Conservation (phyloP, 768 basidiomycete genomes). For the Lentinula boryana region DNA sequence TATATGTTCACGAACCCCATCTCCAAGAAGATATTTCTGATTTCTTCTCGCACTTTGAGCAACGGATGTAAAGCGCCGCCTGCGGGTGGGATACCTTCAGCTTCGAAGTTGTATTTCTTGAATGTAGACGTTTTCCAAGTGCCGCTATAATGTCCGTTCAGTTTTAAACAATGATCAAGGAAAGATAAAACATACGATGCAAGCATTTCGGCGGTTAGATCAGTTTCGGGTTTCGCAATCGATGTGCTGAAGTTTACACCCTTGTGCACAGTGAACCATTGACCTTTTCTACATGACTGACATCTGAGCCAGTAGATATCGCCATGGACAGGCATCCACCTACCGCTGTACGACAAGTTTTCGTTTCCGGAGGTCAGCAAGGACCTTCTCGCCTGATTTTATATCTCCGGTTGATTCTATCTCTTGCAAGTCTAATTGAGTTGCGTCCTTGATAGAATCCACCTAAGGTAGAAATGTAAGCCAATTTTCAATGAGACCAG, state of each 20-base stretch:
- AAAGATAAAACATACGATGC: conserved; percentile 56
- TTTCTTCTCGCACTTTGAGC: conserved; percentile 96
- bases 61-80: conserved; percentile 95
- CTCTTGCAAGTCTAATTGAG: conserved; percentile 68
- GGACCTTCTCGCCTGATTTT: conserved; percentile 68
- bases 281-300: conserved; percentile 65
- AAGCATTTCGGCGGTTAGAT: conserved; percentile 94
- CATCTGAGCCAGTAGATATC: background rate
- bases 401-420: conserved; percentile 70
- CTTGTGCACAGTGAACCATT: conserved; percentile 89
- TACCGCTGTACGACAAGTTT: conserved; percentile 86
- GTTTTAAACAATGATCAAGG: background rate
- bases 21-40: conserved; percentile 95
- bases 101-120: conserved; percentile 99
- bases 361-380: conserved; percentile 87
- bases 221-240: conserved; percentile 90
- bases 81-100: conserved; percentile 82
- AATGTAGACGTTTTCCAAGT: conserved; percentile 90
- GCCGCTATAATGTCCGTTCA: conserved; percentile 48
- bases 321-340: background rate
- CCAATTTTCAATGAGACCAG: background rate
- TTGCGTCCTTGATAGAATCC: conserved; percentile 62
- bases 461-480: conserved; percentile 35
- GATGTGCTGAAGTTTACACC: conserved; percentile 87
- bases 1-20: conserved; percentile 72